A percentile compares a stretch with the other conserved stretches of the same genome.
Evolutionary conservation across 345 rosid species (phyloP).

Genomic region (Capsella bursapastoris): DNA sequence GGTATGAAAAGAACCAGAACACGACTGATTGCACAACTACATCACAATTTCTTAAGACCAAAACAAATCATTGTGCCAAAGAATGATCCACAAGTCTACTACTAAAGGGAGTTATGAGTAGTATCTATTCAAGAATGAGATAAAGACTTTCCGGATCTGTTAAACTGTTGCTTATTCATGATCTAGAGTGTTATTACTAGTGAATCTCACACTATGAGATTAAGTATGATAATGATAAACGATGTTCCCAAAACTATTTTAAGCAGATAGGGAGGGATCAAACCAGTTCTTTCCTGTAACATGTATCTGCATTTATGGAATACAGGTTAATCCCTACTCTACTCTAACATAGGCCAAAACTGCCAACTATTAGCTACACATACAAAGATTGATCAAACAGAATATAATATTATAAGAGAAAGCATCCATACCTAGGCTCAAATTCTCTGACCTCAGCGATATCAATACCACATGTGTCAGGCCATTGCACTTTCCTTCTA

Average conservation of each 20-base stretch:
- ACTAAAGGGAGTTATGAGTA: background rate
- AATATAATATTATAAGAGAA: background rate
- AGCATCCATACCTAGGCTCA: constrained; percentile 81
- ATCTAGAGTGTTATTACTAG: background rate
- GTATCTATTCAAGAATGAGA: background rate
- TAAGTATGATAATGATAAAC: constrained; percentile 11
- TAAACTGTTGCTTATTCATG: background rate
- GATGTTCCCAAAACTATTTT: background rate
- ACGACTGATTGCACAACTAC: background rate
- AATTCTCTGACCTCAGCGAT: constrained; percentile 90
- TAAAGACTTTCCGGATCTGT: background rate
- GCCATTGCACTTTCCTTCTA: constrained; percentile 94
- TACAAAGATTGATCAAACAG: background rate
- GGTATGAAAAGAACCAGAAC: background rate
- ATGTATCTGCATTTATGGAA: no score
- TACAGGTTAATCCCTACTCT: background rate
- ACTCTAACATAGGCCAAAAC: background rate
- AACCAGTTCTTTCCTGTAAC: background rate
- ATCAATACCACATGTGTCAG: constrained; percentile 84
- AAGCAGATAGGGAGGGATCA: constrained; percentile 1
- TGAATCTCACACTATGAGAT: background rate
- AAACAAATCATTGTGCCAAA: no score
- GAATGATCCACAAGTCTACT: no score
- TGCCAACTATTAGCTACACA: constrained; percentile 14
- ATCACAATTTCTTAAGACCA: background rate